phyloP scores from a whole-genome alignment of 495 filamentous ascomycete species.

The Neurospora sp. region DNA sequence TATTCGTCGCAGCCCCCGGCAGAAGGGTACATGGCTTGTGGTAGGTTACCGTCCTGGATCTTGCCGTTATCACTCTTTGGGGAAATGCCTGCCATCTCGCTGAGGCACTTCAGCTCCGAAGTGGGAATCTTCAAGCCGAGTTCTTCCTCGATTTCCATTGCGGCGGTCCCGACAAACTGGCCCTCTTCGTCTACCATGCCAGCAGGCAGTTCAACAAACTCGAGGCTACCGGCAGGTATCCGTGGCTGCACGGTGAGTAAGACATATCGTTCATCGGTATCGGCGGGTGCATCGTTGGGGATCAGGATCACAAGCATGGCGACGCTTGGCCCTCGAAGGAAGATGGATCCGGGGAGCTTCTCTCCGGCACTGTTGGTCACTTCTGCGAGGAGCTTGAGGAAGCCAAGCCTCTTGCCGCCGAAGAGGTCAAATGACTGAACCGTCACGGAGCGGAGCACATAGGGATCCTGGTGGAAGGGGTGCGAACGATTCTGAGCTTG shows the following conservation, averaged over 20 bases:
- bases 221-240: constrained; percentile 64
- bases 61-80: constrained; percentile 11
- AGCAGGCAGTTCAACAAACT: constrained; percentile 72
- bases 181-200: constrained; percentile 80
- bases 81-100: constrained; percentile 49
- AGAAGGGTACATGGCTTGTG: constrained; percentile 61
- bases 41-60: constrained; percentile 37
- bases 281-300: constrained; percentile 49
- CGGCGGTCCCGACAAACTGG: constrained; percentile 66
- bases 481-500: constrained; percentile 49
- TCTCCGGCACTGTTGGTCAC: constrained; percentile 55
- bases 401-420: constrained; percentile 53
- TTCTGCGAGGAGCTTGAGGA: constrained; percentile 62
- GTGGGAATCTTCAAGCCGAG: constrained; percentile 47
- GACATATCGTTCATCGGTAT: constrained; percentile 49
- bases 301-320: constrained; percentile 73
- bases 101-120: constrained; percentile 35
- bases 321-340: constrained; percentile 73
- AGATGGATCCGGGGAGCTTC: constrained; percentile 63
- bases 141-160: constrained; percentile 77
- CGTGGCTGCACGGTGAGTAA: constrained; percentile 78
- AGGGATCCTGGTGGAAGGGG: constrained; percentile 61
- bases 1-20: constrained; percentile 79
- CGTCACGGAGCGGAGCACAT: constrained; percentile 56
- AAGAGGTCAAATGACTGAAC: constrained; percentile 71